Percentiles rank a stretch among this genome's conserved stretches.
phyloP scores from a whole-genome alignment of 2,329 filamentous ascomycete genomes.

The Ophiostoma ips region DNA sequence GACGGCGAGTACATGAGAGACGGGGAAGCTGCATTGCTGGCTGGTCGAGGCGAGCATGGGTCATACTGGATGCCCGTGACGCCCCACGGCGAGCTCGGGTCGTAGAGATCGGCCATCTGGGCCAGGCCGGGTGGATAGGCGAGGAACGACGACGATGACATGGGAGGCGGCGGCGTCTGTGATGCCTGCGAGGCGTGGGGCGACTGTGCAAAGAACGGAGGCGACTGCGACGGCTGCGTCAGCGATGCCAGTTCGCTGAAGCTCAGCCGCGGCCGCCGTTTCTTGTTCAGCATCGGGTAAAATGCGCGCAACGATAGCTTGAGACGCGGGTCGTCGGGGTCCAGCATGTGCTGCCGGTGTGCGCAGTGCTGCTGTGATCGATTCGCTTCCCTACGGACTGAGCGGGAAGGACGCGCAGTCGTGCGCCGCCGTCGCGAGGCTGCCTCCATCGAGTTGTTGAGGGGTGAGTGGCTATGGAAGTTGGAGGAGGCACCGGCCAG shows the following conservation, averaged over 20 bases:
- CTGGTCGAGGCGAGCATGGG: slow-evolving; percentile 7
- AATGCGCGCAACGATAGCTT: slow-evolving; percentile 4
- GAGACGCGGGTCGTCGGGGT: slow-evolving; percentile 3
- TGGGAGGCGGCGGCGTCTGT: background rate
- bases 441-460: background rate
- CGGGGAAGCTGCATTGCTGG: background rate
- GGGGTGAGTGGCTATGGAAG: background rate
- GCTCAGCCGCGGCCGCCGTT: background rate
- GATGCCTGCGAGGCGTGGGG: background rate
- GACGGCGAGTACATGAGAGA: background rate
- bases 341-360: background rate
- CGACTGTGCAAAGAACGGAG: no score
- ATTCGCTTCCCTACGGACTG: no score
- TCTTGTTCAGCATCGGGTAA: slow-evolving; percentile 1
- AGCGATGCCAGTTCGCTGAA: background rate
- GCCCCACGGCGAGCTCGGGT: slow-evolving; percentile 12
- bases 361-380: background rate
- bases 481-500: background rate
- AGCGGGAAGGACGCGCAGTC: background rate
- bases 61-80: slow-evolving; percentile 9
- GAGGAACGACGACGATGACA: background rate
- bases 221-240: background rate
- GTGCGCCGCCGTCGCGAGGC: background rate
- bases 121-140: background rate
- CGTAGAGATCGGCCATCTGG: background rate